These are phyloP conservation scores for Hymenotorrendiella dingleyae DNA, from an alignment of 2,329 filamentous ascomycete genomes.

Conservation along the genomic window DNA sequence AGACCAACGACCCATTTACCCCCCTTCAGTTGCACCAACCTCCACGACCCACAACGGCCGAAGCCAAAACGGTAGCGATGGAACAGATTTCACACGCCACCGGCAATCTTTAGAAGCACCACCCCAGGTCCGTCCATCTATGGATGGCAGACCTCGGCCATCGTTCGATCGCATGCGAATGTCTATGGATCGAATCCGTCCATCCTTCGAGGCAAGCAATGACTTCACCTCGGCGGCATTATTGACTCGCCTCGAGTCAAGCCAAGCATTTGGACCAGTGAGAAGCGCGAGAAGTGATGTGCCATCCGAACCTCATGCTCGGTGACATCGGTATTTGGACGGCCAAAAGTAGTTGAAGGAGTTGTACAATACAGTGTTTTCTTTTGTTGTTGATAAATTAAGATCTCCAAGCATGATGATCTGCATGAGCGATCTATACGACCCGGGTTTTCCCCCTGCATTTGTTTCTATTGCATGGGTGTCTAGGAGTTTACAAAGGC, in stretches of 20 bases:
- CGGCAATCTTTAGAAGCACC: conserved; percentile 51
- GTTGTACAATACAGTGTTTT: conserved; percentile 32
- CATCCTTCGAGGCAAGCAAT: conserved; percentile 79
- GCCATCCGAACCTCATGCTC: no score
- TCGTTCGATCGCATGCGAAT: conserved; percentile 84
- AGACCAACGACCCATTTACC: conserved; percentile 87
- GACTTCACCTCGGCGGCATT: conserved; percentile 91
- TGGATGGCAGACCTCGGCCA: conserved; percentile 59
- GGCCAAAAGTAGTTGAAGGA: conserved; percentile 8
- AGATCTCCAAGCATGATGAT: conserved; percentile 39
- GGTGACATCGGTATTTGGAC: no score
- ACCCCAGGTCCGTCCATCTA: conserved; percentile 31
- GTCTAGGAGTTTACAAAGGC: conserved; percentile 22
- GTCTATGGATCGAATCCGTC: conserved; percentile 79
- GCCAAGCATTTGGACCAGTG: conserved; percentile 35
- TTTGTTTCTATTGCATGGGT: conserved; percentile 25
- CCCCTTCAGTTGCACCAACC: conserved; percentile 77
- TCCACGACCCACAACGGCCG: conserved; percentile 65
- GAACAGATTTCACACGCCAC: conserved; percentile 77
- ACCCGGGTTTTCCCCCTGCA: conserved; percentile 19
- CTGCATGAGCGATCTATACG: conserved; percentile 45
- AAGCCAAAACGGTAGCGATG: conserved; percentile 89
- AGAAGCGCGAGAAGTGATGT: conserved; percentile 22
- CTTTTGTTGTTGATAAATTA: conserved; percentile 31
- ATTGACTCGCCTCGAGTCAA: conserved; percentile 76